These are phyloP conservation scores for Avicennia marina DNA, from an alignment of 257 asterid species.

Conservation along the genomic window DNA sequence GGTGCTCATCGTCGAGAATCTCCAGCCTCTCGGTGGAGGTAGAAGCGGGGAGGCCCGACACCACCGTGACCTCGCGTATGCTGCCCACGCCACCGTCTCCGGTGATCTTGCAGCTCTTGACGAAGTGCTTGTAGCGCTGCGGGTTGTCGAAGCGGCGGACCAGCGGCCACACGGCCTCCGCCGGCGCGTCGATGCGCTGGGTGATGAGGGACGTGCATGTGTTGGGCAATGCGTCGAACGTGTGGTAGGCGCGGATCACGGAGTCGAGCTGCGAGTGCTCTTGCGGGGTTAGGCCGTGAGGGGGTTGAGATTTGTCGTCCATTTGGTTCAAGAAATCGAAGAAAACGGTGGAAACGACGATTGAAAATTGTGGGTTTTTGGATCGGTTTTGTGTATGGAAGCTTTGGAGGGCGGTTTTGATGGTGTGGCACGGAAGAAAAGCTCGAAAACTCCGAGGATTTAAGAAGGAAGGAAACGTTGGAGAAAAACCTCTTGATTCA, in stretches of 20 bases:
- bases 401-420: too few species aligned
- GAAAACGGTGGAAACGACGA: too few species aligned
- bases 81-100: constrained; percentile 78
- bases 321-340: too few species aligned
- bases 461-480: too few species aligned
- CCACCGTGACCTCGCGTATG: constrained; percentile 71
- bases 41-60: constrained; percentile 82
- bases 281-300: constrained; percentile 42
- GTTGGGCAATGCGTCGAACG: constrained; percentile 49
- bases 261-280: constrained; percentile 42
- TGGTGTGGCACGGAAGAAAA: too few species aligned
- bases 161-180: constrained; percentile 56
- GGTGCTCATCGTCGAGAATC: constrained; percentile 65
- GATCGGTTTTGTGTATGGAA: too few species aligned
- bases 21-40: constrained; percentile 80
- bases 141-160: constrained; percentile 79
- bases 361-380: too few species aligned
- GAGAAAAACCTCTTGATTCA: too few species aligned
- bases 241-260: constrained; percentile 46
- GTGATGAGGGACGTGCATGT: constrained; percentile 63
- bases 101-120: constrained; percentile 56
- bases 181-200: constrained; percentile 64
- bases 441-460: too few species aligned
- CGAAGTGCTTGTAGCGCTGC: constrained; percentile 76
- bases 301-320: too few species aligned